Evolutionary conservation across 805 yeast genomes (phyloP).

Genomic region (Komagataella mondaviorum): DNA sequence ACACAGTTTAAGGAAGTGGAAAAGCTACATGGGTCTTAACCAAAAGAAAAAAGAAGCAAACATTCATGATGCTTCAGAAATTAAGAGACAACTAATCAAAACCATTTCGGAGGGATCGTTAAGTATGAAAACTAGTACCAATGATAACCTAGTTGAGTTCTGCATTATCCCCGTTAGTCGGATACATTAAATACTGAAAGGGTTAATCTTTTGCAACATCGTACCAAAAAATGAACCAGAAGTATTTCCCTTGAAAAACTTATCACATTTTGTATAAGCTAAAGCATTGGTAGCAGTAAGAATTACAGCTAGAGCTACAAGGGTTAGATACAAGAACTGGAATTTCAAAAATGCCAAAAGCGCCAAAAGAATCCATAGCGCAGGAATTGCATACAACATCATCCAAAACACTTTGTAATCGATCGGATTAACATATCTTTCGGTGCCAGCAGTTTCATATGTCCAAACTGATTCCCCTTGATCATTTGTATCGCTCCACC

Average conservation of each 20-base stretch:
- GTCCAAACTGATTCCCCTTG: constrained; percentile 72
- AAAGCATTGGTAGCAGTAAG: constrained; percentile 72
- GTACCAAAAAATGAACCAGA: neutral
- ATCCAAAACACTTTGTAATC: constrained; percentile 87
- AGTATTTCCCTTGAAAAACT: constrained; percentile 69
- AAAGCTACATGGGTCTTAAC: neutral
- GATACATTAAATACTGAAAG: neutral
- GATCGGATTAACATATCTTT: constrained; percentile 68
- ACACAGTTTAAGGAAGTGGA: neutral
- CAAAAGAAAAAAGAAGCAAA: neutral
- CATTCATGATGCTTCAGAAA: neutral
- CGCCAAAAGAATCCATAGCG: constrained; percentile 62
- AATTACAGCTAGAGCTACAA: constrained; percentile 54
- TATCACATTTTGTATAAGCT: constrained; percentile 88
- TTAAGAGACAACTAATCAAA: neutral
- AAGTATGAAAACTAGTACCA: neutral
- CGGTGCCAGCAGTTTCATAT: constrained; percentile 72
- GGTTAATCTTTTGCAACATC: neutral
- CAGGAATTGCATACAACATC: constrained; percentile 62
- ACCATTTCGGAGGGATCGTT: neutral
- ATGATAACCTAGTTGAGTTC: neutral
- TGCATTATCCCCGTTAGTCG: neutral
- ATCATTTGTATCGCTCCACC: constrained; percentile 87
- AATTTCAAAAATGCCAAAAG: constrained; percentile 68
- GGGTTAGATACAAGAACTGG: constrained; percentile 50